Conservation (phyloP, 129 eudicot species). For the sunflower (Helianthus annuus) region DNA sequence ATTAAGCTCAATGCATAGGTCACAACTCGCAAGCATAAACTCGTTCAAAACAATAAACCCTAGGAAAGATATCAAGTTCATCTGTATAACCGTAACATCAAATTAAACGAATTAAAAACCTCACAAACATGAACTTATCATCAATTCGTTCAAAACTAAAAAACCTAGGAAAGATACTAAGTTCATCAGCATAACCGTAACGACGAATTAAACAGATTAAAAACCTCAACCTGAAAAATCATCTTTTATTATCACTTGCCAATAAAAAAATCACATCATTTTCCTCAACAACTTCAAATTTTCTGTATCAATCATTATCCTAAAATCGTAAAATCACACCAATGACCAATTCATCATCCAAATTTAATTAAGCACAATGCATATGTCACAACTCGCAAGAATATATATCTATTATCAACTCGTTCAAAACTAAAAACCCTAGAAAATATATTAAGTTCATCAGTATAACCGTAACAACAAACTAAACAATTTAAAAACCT, state of each 20-base stretch:
- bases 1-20: too few relatives aligned
- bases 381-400: background rate
- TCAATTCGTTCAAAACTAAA: background rate
- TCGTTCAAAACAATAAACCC: too few relatives aligned
- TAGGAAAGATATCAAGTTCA: too few relatives aligned
- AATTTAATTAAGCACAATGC: background rate
- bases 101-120: too few relatives aligned
- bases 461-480: background rate
- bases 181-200: background rate
- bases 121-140: too few relatives aligned
- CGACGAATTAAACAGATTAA: background rate
- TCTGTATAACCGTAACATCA: too few relatives aligned
- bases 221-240: too few relatives aligned
- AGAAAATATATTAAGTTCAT: background rate
- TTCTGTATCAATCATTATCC: background rate
- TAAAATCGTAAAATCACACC: too few relatives aligned
- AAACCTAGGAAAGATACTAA: constrained; percentile 21
- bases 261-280: constrained; percentile 1
- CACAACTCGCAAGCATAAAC: too few relatives aligned
- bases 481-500: background rate
- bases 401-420: background rate
- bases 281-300: background rate
- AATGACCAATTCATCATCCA: too few relatives aligned
- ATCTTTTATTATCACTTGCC: background rate
- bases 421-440: constrained; percentile 22